Evolutionary conservation across 179 eudicot genomes (phyloP).

Genomic region (Heliamphora pulchella): DNA sequence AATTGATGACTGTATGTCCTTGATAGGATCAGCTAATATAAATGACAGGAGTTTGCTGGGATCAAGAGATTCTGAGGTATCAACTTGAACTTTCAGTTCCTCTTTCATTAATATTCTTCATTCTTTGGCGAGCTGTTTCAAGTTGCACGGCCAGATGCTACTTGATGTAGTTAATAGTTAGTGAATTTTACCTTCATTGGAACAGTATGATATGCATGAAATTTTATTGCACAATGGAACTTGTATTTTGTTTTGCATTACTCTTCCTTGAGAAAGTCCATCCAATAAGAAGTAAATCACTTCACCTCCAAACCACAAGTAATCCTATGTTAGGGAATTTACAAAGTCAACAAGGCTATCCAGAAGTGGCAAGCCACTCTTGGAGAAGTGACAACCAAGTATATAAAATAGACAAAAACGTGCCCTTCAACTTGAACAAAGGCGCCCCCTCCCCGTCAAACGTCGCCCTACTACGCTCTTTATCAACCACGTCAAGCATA

Average conservation of each 20-base stretch:
- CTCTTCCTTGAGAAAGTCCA: not conserved
- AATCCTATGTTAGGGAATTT: no score
- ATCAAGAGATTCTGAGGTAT: conserved; percentile 96
- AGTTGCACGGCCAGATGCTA: not conserved
- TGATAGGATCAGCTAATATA: conserved; percentile 95
- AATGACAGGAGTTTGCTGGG: conserved; percentile 97
- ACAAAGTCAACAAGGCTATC: no score
- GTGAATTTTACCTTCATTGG: not conserved
- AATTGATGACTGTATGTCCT: conserved; percentile 65
- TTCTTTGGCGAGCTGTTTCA: not conserved
- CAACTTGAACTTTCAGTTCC: conserved; percentile 4
- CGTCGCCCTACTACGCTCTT: no score
- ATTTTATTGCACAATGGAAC: not conserved
- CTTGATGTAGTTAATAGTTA: not conserved
- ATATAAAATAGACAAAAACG: no score
- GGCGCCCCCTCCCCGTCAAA: no score
- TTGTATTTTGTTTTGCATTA: not conserved
- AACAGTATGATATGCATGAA: not conserved
- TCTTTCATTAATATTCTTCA: not conserved
- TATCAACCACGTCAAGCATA: no score
- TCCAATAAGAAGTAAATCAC: no score
- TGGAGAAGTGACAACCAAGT: no score
- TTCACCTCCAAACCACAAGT: no score
- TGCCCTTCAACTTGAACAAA: no score
- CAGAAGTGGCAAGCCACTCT: no score